Evolutionary conservation across 2,329 filamentous ascomycete genomes (phyloP).

Genomic region (Tympanopsis confertula): DNA sequence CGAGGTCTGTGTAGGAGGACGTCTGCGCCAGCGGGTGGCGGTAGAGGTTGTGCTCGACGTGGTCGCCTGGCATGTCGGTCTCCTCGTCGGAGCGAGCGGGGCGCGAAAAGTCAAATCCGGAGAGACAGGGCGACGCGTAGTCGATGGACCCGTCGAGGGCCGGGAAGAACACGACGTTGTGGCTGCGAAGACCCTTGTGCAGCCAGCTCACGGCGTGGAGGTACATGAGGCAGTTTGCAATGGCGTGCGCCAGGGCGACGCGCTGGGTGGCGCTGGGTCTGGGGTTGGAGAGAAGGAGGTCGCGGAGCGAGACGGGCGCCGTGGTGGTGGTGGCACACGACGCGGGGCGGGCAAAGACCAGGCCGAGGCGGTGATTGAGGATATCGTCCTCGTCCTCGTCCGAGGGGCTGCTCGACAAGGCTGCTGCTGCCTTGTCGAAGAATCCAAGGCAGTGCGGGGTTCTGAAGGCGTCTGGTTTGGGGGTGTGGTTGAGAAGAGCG

Average conservation of each 20-base stretch:
- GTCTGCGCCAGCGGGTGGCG: slow-evolving; percentile 31
- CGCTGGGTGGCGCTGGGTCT: slow-evolving; percentile 38
- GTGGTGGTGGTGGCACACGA: slow-evolving; percentile 19
- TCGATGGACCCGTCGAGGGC: slow-evolving; percentile 16
- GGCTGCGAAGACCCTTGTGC: slow-evolving; percentile 42
- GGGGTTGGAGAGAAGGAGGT: slow-evolving; percentile 26
- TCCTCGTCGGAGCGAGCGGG: slow-evolving; percentile 35
- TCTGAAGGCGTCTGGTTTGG: slow-evolving; percentile 34
- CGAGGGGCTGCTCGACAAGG: slow-evolving; percentile 3
- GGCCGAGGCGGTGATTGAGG: slow-evolving; percentile 31
- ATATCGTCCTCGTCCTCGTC: slow-evolving; percentile 28
- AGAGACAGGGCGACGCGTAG: slow-evolving; percentile 29
- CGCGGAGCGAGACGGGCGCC: slow-evolving; percentile 31
- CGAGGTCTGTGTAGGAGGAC: slow-evolving; percentile 14
- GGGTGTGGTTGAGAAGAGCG: slow-evolving; percentile 30
- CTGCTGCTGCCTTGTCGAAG: slow-evolving; percentile 26
- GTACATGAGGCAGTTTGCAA: slow-evolving; percentile 40
- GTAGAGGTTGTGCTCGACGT: slow-evolving; percentile 34
- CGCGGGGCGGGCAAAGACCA: slow-evolving; percentile 38
- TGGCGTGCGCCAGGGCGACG: slow-evolving; percentile 34
- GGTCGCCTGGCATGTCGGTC: slow-evolving; percentile 33
- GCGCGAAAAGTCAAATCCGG: slow-evolving; percentile 41
- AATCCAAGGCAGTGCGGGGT: slow-evolving; percentile 38
- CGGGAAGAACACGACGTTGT: slow-evolving; percentile 40
- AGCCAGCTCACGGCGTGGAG: slow-evolving; percentile 44